These are phyloP conservation scores for Cordyceps farinosa DNA, from an alignment of 2,329 filamentous ascomycete species.

Conservation along the genomic window DNA sequence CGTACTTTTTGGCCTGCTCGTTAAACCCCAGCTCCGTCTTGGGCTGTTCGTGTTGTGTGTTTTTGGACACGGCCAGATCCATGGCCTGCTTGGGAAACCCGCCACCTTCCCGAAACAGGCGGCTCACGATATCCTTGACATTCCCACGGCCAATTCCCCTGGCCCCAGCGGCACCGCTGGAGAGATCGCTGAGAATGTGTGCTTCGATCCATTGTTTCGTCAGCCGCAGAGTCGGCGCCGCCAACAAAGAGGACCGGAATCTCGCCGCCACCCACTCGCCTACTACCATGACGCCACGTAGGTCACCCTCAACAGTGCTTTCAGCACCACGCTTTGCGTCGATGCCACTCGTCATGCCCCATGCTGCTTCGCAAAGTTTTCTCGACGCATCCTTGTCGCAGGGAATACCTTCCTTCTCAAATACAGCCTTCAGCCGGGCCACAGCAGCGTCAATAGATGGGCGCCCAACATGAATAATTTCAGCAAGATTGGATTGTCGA, in stretches of 20 bases:
- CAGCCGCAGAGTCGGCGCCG: slow-evolving; percentile 43
- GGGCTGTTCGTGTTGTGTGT: slow-evolving; percentile 51
- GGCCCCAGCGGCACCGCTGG: slow-evolving; percentile 67
- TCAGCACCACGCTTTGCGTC: slow-evolving; percentile 67
- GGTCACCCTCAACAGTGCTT: slow-evolving; percentile 66
- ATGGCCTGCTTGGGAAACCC: slow-evolving; percentile 64
- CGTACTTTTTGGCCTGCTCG: slow-evolving; percentile 67
- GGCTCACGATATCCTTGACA: slow-evolving; percentile 68
- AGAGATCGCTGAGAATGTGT: slow-evolving; percentile 64
- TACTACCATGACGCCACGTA: slow-evolving; percentile 80
- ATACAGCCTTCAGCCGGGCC: slow-evolving; percentile 73
- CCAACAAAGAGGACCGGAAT: slow-evolving; percentile 49
- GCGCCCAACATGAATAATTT: slow-evolving; percentile 88
- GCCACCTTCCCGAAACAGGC: slow-evolving; percentile 76
- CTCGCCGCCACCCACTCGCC: slow-evolving; percentile 81
- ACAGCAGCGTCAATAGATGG: slow-evolving; percentile 85
- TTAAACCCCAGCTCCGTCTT: slow-evolving; percentile 64
- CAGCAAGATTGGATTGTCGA: slow-evolving; percentile 78
- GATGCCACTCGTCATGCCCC: slow-evolving; percentile 72
- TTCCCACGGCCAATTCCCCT: slow-evolving; percentile 69
- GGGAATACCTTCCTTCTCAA: slow-evolving; percentile 82
- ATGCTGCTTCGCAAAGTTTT: slow-evolving; percentile 76
- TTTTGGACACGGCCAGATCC: slow-evolving; percentile 38
- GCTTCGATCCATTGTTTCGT: slow-evolving; percentile 75
- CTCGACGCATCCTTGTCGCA: slow-evolving; percentile 88